Evolutionary conservation across 352 stramenopile species (phyloP), one percentile per base, ranked within the genome.

Genomic region (Blastocystis sp.): DNA sequence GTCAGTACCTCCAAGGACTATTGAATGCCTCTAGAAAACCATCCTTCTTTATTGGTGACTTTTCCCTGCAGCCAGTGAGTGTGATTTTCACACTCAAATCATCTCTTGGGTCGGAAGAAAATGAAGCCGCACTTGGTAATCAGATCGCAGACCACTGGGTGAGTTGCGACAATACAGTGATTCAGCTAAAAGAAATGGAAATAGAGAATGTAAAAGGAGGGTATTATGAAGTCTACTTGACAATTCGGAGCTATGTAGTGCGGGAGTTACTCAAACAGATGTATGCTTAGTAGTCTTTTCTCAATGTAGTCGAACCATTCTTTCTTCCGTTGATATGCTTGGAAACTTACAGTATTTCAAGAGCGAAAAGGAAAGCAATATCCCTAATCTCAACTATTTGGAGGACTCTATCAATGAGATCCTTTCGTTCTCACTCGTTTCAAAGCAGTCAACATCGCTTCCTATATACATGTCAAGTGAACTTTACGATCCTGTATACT

Each of bases 371-470:
- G 47, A 64, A 18, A 39, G 62, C 20, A 37, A 34, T n/a, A 47
- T 84, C 20, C 73, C 29, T 6, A 84, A 84, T 66, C 34, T 84
- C 13, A 84, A 84, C 73, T 84, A 84, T 41, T 47, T 84, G n/a
- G 73, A 64, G 47, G 29, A 43, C 39, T 84, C 73, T 13, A 29
- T 84, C 18, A 29, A 84, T 47, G 23, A n/a, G 11, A 29, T 53
- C 3, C 73, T 84, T 34, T 84, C 55, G 53, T 63, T 69, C 39
- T 23, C 37, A n/a, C 64, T 53, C 6, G 29, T n/a, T n/a, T 59
- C 50, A 13, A 13, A 59, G 20, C 50, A n/a, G 11, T 59, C 50
- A n/a, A 3, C 50, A 13, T 59, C 50, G 11, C 50, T 59, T 3
- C 50, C 50, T n/a, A 2, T 59, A 1, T 59, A 59, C 20, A n/a